Percentiles rank a stretch among this genome's conserved stretches.
Conservation (phyloP, 2,329 filamentous ascomycete species). For the Phialophora tarda region DNA sequence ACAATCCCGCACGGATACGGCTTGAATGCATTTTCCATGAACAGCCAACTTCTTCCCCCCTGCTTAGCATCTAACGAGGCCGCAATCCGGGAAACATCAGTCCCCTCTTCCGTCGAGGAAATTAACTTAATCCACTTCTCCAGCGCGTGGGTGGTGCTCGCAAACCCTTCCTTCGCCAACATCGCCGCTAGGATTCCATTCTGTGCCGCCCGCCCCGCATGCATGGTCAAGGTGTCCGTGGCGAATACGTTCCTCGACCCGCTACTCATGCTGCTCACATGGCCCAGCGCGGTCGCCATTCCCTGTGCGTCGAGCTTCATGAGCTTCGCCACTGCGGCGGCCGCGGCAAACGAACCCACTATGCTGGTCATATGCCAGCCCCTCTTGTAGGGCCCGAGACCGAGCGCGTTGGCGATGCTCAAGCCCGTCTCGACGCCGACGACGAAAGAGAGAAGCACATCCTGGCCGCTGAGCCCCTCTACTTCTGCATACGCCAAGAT, state of each 20-base stretch:
- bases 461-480: conserved; percentile 12
- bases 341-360: conserved; percentile 13
- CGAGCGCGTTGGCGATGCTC: conserved; percentile 10
- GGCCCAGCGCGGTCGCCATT: conserved; percentile 15
- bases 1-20: conserved; percentile 64
- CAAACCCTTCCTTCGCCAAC: conserved; percentile 4
- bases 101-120: background rate
- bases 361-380: conserved; percentile 20
- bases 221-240: conserved; percentile 17
- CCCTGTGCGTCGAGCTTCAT: conserved; percentile 12
- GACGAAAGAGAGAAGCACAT: conserved; percentile 8
- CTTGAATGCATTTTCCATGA: conserved; percentile 60
- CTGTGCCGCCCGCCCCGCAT: conserved; percentile 6
- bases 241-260: conserved; percentile 19
- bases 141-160: conserved; percentile 4
- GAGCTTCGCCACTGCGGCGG: conserved; percentile 5
- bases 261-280: conserved; percentile 12
- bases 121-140: conserved; percentile 10
- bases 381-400: conserved; percentile 19
- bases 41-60: conserved; percentile 4
- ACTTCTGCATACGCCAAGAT: conserved; percentile 17
- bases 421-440: conserved; percentile 18
- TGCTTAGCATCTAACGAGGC: conserved; percentile 3
- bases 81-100: background rate
- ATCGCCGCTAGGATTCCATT: conserved; percentile 16